phyloP scores from a whole-genome alignment of 2,329 filamentous ascomycete species.

The Colletotrichum sp. region DNA sequence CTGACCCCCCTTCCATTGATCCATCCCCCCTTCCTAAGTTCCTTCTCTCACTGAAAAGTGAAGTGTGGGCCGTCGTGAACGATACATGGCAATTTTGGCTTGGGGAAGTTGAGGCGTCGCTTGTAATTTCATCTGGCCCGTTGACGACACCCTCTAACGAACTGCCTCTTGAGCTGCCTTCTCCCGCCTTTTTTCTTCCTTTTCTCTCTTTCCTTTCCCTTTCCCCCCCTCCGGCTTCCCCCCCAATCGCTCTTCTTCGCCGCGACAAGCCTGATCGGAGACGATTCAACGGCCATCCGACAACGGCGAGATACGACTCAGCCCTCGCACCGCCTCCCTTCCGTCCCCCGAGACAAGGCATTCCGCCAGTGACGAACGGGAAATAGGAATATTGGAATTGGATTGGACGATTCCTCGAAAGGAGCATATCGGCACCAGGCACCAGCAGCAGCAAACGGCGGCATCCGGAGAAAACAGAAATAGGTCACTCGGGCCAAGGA shows the following conservation, averaged over 20 bases:
- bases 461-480: not conserved
- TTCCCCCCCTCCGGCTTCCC: not conserved
- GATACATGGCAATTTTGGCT: not conserved
- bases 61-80: slow-evolving; percentile 8
- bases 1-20: slow-evolving; percentile 1
- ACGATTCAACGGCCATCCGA: slow-evolving; percentile 18
- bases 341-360: slow-evolving; percentile 6
- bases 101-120: slow-evolving; percentile 10
- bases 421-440: not conserved
- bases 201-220: not conserved
- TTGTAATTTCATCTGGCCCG: slow-evolving; percentile 18
- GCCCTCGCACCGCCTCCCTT: slow-evolving; percentile 18
- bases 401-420: not conserved
- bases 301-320: slow-evolving; percentile 22
- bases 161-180: not conserved
- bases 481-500: not conserved
- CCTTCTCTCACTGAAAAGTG: not conserved
- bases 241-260: slow-evolving; percentile 7
- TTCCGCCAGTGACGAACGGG: not conserved
- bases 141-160: slow-evolving; percentile 10
- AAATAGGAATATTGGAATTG: not conserved
- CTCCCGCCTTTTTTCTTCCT: not conserved
- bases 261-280: slow-evolving; percentile 20
- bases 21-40: not conserved
- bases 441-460: not conserved